Base-by-base conservation (phyloP, 441 rosid genomes). In the Erodium chrysanthum region DNA sequence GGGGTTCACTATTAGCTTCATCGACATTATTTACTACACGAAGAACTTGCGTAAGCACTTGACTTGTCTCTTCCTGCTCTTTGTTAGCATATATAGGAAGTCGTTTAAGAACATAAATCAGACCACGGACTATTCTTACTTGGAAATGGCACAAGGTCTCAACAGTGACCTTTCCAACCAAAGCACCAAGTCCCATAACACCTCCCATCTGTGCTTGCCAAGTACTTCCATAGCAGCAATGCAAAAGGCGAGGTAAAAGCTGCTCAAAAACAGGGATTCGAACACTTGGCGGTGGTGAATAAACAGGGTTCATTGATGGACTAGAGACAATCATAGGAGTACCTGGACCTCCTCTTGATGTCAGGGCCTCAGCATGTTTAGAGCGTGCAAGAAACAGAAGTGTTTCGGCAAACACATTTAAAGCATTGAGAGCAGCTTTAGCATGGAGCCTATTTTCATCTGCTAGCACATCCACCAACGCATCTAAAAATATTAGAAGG, bases 131-230 rank as follows among this genome's bases (percentile, higher is more conserved):
- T 79, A 88, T 84, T 67, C 77, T 86, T 66, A 90, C 98, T 83
- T 95, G 98, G 82, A 92, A 90, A 79, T 72, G 79, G 76, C 95
- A 92, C 68, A 95, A 68, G 60, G 87, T 86, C 78, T 95, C 99
- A 72, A 88, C 99, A 76, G 97, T 91, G 67, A 92, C 96, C 84
- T 88, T 95, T 71, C 99, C 99, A 52, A 95, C 95, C 79, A 95
- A 74, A 59, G 98, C 91, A 78, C 96, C 94, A 73, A 95, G 86
- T 66, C 99, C 98, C 92, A 90, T 87, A 71, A 95, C 98, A 72
- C 98, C 99, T 68, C 99, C 99, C 89, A 95, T 92, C 71, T 92
- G 98, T 61, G 99, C 88, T 81, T 95, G 97, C 99, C 99, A 95
- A 66, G 89, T 83, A 71, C 83, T 92, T 71, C 97, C 95, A 81